phyloP scores from a whole-genome alignment of 2,329 filamentous ascomycete species.

The Talaromyces sp. region DNA sequence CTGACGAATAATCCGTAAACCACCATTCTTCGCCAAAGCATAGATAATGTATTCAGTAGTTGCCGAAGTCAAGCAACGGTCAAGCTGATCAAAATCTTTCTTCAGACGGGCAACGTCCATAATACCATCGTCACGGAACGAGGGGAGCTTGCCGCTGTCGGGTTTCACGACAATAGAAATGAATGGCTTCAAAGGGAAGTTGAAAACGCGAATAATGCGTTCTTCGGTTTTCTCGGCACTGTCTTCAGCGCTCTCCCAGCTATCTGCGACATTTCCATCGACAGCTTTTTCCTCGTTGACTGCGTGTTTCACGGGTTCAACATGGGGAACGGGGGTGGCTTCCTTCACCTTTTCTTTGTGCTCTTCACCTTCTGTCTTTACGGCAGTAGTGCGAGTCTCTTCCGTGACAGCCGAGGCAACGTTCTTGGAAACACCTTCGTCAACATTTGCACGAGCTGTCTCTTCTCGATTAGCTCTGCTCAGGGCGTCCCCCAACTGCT shows the following conservation, averaged over 20 bases:
- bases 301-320: slow-evolving; percentile 53
- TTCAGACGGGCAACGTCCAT: slow-evolving; percentile 92
- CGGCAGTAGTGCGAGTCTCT: slow-evolving; percentile 36
- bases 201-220: slow-evolving; percentile 73
- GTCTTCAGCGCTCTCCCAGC: slow-evolving; percentile 83
- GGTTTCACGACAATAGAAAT: slow-evolving; percentile 72
- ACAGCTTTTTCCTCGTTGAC: slow-evolving; percentile 32
- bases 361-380: slow-evolving; percentile 48
- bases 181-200: slow-evolving; percentile 96
- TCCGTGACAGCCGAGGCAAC: slow-evolving; percentile 28
- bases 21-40: slow-evolving; percentile 87
- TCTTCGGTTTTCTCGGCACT: slow-evolving; percentile 62
- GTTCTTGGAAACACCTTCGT: slow-evolving; percentile 33
- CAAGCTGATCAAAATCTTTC: slow-evolving; percentile 97
- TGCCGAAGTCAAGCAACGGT: slow-evolving; percentile 85
- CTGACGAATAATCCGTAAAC: slow-evolving; percentile 88
- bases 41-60: slow-evolving; percentile 91
- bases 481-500: slow-evolving; percentile 60
- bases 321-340: slow-evolving; percentile 49
- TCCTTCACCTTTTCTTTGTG: slow-evolving; percentile 54
- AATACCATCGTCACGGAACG: slow-evolving; percentile 71
- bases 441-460: slow-evolving; percentile 31
- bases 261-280: slow-evolving; percentile 63
- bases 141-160: slow-evolving; percentile 46
- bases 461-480: slow-evolving; percentile 51